These are phyloP conservation scores for Stagonosporopsis cucurbitacearum DNA, from an alignment of 2,329 filamentous ascomycete species.

Conservation along the genomic window DNA sequence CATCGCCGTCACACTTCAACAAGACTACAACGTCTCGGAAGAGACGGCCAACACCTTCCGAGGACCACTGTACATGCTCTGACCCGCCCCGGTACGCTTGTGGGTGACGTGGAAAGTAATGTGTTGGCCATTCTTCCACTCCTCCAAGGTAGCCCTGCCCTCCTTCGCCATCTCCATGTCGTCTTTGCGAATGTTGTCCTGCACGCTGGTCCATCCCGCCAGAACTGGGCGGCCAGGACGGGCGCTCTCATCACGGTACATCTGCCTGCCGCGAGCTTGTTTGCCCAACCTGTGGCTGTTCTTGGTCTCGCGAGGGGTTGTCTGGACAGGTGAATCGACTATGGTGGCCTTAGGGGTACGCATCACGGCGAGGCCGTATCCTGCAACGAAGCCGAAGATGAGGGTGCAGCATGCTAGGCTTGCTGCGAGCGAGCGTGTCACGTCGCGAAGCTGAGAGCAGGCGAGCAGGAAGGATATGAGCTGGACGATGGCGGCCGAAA, in stretches of 20 bases:
- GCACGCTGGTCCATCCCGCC: slow-evolving; percentile 13
- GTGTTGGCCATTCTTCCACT: slow-evolving; percentile 1
- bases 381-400: slow-evolving; percentile 1
- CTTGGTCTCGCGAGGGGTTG: background rate
- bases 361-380: slow-evolving; percentile 1
- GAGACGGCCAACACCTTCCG: slow-evolving; percentile 8
- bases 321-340: background rate
- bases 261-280: slow-evolving; percentile 2
- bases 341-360: background rate
- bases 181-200: slow-evolving; percentile 8
- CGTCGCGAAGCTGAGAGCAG: background rate
- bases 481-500: background rate
- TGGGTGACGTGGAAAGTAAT: slow-evolving; percentile 15
- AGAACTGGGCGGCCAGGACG: slow-evolving; percentile 4
- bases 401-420: background rate
- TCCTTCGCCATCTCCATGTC: slow-evolving; percentile 6
- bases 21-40: slow-evolving; percentile 8
- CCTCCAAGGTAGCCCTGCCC: background rate
- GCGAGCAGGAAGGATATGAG: background rate
- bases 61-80: slow-evolving; percentile 1
- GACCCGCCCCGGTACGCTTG: slow-evolving; percentile 7
- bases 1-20: background rate
- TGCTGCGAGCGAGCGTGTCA: background rate
- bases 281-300: background rate
- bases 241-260: background rate